Base-by-base conservation (phyloP, 164 flowering plant species). In the Berberis thunbergii region DNA sequence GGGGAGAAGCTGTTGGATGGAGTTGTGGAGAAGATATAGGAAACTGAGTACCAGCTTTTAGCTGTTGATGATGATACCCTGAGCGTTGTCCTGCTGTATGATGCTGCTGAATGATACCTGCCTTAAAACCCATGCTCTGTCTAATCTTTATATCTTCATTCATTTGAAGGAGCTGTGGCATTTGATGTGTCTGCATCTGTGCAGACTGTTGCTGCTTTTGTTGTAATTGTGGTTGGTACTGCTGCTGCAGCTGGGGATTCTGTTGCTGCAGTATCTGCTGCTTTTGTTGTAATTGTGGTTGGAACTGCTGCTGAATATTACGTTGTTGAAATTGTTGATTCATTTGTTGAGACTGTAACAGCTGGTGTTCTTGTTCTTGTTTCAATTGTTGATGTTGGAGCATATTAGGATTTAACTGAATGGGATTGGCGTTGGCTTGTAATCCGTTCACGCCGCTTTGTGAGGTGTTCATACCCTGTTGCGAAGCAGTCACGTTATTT, bases 11-110 rank as follows among this genome's bases (percentile, higher is more conserved):
- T 49, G 88, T 70, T 75, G 83, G 89, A 63, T 77, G 76, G 44
- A 83, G 72, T 71, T 86, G 97, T 2, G 88, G 86, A 57, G 97
- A 81, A 45, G 94, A 79, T 48, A 78, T 78, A 58, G 92, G 77
- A 72, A 82, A 81, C 41, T 85, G 59, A 61, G 78, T 45, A 54
- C 91, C 92, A 11, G 85, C n/a, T 74, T 88, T 94, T 57, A 83
- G 49, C 69, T 74, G 91, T 66, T 79, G 91, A 42, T 78, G 83
- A 45, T 80, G 76, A 72, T 80, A 78, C 46, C 75, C 59, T 10
- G 82, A 43, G 7, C 86, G 86, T 76, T 82, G 88, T 26, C 79
- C 76, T 59, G 78, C 73, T 3, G 74, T 54, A 41, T 75, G 84
- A 60, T 84, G 84, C 66, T 82, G 95, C 64, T 74, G 94, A 64